Evolutionary conservation across 2,329 filamentous ascomycete genomes (phyloP).

Genomic region (Allantophomopsis lycopodina): DNA sequence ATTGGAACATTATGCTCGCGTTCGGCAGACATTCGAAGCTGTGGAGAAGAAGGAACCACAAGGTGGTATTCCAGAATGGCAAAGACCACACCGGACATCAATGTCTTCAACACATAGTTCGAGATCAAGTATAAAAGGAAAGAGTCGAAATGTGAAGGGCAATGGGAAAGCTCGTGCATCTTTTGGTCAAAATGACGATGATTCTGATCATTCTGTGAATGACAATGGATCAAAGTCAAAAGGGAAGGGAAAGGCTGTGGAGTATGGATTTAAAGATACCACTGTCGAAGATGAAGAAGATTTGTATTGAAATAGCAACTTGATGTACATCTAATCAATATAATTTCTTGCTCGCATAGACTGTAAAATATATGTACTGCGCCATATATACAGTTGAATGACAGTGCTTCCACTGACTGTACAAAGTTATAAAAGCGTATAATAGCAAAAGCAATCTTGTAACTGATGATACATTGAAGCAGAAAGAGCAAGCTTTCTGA

Average conservation of each 20-base stretch:
- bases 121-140: constrained; percentile 2
- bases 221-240: constrained; percentile 17
- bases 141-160: constrained; percentile 6
- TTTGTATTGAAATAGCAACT: constrained; percentile 13
- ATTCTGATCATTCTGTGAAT: constrained; percentile 7
- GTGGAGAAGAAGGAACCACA: constrained; percentile 21
- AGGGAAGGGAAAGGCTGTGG: constrained; percentile 22
- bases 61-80: neutral
- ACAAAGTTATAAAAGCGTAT: too few relatives aligned
- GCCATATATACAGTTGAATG: too few relatives aligned
- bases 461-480: too few relatives aligned
- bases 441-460: too few relatives aligned
- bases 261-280: constrained; percentile 11
- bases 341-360: neutral
- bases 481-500: too few relatives aligned
- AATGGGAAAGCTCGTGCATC: constrained; percentile 12
- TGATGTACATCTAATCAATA: neutral
- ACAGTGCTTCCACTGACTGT: too few relatives aligned
- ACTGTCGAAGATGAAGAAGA: constrained; percentile 19
- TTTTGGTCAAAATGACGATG: constrained; percentile 14
- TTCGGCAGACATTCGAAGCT: constrained; percentile 73
- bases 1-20: constrained; percentile 77
- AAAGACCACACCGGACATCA: neutral
- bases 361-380: too few relatives aligned
- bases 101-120: constrained; percentile 1